Evolutionary conservation across 2,329 filamentous ascomycete genomes (phyloP).

Genomic region (Zymoseptoria pseudotritici): DNA sequence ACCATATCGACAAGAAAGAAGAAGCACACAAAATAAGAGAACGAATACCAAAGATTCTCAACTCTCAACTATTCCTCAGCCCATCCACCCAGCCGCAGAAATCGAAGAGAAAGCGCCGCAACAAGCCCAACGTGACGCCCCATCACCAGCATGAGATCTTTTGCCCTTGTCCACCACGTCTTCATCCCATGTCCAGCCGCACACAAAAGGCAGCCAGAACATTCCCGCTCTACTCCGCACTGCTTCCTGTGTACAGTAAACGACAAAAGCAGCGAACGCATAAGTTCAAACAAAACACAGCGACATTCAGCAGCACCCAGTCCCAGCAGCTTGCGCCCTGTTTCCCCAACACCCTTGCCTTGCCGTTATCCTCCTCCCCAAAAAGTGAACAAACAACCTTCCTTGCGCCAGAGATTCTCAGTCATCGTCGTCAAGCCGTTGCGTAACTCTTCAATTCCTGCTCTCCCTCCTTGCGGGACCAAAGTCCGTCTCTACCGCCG

Average conservation of each 20-base stretch:
- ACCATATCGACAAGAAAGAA: neutral
- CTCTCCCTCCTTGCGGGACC: constrained; percentile 17
- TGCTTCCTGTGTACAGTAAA: neutral
- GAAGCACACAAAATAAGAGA: neutral
- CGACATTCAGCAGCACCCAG: neutral
- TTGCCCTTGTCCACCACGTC: neutral
- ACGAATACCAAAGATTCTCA: neutral
- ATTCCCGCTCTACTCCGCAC: neutral
- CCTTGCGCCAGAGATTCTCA: neutral
- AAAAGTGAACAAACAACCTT: neutral
- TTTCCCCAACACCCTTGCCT: neutral
- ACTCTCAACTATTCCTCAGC: neutral
- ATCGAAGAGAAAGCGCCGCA: neutral
- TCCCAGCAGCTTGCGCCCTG: neutral
- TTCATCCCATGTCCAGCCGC: no score
- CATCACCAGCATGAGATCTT: neutral
- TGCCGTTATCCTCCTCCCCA: neutral
- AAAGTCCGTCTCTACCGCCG: constrained; percentile 29
- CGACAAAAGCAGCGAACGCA: neutral
- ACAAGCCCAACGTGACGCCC: neutral
- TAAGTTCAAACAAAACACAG: neutral
- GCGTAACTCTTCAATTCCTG: constrained; percentile 9
- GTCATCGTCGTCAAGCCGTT: neutral
- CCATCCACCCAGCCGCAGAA: neutral
- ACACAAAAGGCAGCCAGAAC: neutral